phyloP scores from a whole-genome alignment of 495 filamentous ascomycete species.

The Lophium mytilinum region DNA sequence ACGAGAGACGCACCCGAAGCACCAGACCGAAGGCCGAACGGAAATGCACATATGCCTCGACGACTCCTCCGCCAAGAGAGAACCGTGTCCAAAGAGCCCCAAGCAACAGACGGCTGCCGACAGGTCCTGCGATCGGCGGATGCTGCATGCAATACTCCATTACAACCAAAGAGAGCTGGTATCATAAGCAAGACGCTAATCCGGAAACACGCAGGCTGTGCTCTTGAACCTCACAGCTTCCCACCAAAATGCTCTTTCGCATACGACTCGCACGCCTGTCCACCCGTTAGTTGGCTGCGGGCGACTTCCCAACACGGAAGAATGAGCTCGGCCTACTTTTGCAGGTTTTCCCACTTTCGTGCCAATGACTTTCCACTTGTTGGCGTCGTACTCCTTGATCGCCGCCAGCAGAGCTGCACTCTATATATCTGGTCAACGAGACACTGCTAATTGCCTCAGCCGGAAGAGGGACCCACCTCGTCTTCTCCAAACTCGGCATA shows the following conservation, averaged over 20 bases:
- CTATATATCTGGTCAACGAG: slow-evolving; percentile 42
- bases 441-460: slow-evolving; percentile 9
- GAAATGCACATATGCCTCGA: slow-evolving; percentile 10
- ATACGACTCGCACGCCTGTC: slow-evolving; percentile 92
- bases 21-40: slow-evolving; percentile 7
- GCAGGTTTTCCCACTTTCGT: slow-evolving; percentile 95
- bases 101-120: slow-evolving; percentile 22
- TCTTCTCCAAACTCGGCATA: slow-evolving; percentile 98
- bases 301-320: slow-evolving; percentile 1
- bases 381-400: slow-evolving; percentile 97
- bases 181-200: slow-evolving; percentile 27
- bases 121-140: slow-evolving; percentile 21
- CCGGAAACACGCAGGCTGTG: slow-evolving; percentile 29
- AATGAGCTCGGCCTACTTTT: slow-evolving; percentile 52
- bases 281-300: slow-evolving; percentile 22
- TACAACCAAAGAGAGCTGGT: slow-evolving; percentile 26
- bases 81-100: slow-evolving; percentile 15
- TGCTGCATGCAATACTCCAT: slow-evolving; percentile 31
- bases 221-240: slow-evolving; percentile 34
- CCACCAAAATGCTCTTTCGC: slow-evolving; percentile 88
- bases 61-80: slow-evolving; percentile 14
- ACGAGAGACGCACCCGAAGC: neutral
- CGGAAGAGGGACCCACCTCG: slow-evolving; percentile 55
- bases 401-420: slow-evolving; percentile 78
- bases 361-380: slow-evolving; percentile 97